Evolutionary conservation across 106 monocot species (phyloP).

Genomic region (Vanilla planifolia): DNA sequence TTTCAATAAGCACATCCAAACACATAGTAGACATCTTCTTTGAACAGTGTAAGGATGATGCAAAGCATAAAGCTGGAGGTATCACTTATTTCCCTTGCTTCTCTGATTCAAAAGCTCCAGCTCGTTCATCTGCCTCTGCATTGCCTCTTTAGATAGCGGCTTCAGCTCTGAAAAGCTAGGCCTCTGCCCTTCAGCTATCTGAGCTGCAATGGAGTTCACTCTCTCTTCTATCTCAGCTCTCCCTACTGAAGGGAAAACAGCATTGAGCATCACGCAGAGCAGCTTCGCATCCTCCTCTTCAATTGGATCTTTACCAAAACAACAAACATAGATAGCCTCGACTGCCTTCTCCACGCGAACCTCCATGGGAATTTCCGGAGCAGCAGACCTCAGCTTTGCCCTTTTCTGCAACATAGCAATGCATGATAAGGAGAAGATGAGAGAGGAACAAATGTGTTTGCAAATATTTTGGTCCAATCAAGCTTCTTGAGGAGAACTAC

Average conservation of each 20-base stretch:
- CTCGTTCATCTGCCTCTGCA: constrained; percentile 79
- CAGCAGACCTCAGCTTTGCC: constrained; percentile 44
- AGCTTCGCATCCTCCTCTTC: constrained; percentile 77
- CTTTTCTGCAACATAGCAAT: constrained; percentile 83
- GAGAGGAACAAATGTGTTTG: too few species aligned
- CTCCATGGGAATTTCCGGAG: constrained; percentile 76
- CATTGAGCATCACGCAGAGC: constrained; percentile 49
- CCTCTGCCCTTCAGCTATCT: constrained; percentile 52
- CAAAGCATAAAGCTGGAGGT: background rate
- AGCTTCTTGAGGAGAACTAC: too few species aligned
- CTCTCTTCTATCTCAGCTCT: constrained; percentile 39
- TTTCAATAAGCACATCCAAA: too few species aligned
- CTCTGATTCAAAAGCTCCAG: constrained; percentile 75
- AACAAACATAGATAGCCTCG: constrained; percentile 87
- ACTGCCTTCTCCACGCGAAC: constrained; percentile 79
- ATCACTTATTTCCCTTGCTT: constrained; percentile 23
- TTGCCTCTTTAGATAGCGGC: constrained; percentile 61
- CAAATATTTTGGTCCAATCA: too few species aligned
- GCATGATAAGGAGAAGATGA: too few species aligned
- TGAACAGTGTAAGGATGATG: too few species aligned
- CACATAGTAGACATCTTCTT: too few species aligned
- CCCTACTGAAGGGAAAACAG: constrained; percentile 67
- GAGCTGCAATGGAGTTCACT: constrained; percentile 32
- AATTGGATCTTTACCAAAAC: constrained; percentile 68
- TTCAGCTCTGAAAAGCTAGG: constrained; percentile 38